Conservation (phyloP, 106 monocot species). For the Hemerocallis citrina region DNA sequence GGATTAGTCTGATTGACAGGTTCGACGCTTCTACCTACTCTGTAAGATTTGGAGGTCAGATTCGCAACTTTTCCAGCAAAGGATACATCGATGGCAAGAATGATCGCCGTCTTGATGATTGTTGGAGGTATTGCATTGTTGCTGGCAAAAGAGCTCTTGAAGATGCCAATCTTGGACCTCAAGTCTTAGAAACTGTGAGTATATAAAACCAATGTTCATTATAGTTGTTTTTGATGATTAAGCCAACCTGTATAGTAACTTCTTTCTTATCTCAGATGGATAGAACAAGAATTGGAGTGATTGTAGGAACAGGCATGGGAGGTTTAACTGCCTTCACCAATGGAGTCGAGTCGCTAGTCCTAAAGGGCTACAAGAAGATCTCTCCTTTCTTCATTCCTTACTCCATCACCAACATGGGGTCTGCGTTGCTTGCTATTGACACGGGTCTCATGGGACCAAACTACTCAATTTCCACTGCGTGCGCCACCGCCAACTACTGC, state of each 20-base stretch:
- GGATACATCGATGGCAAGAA: conserved; percentile 86
- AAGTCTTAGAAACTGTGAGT: conserved; percentile 8
- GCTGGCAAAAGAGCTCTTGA: conserved; percentile 72
- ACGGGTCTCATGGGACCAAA: conserved; percentile 36
- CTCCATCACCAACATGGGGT: conserved; percentile 39
- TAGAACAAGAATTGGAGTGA: conserved; percentile 29
- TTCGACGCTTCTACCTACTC: conserved; percentile 66
- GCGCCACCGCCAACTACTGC: conserved; percentile 50
- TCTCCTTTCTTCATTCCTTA: conserved; percentile 44
- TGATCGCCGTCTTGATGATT: conserved; percentile 63
- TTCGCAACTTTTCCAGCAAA: conserved; percentile 53
- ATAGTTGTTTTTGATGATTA: not conserved
- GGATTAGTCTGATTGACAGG: conserved; percentile 59
- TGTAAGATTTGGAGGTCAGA: conserved; percentile 73
- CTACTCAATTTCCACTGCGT: conserved; percentile 56
- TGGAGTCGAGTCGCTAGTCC: conserved; percentile 19
- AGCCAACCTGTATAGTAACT: not conserved
- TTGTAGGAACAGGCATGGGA: conserved; percentile 44
- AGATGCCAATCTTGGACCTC: conserved; percentile 38
- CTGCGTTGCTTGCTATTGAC: conserved; percentile 40
- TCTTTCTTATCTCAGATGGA: conserved; percentile 17
- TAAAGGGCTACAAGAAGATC: conserved; percentile 23
- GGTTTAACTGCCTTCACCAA: conserved; percentile 19
- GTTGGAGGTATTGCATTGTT: conserved; percentile 63
- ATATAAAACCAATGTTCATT: not conserved